Base-by-base conservation (phyloP, 768 basidiomycete genomes). In the Amanita polypyramis region DNA sequence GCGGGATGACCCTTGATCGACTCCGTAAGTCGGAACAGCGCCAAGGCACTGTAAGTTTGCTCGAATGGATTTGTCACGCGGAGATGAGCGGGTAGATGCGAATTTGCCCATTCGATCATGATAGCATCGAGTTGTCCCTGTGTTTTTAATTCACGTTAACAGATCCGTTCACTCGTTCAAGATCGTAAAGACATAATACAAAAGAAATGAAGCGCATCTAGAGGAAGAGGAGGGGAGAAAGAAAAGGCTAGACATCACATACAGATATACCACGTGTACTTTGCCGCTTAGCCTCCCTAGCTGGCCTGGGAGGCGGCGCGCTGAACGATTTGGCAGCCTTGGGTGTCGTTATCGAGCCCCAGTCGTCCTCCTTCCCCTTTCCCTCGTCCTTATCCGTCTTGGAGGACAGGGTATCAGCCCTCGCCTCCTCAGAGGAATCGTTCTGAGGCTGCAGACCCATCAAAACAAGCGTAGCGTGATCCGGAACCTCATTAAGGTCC, bases 31-130 rank as follows among this genome's bases (percentile, higher is more conserved):
- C 94, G 84, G 48, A 92, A 79, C 17, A 97, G 75, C 9, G 80
- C 75, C 29, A 94, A 74, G 3, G 94, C 95, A 4, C 67, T 76
- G 65, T 70, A 82, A 19, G 76, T 64, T 37, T 73, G 51, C 4
- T 66, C 68, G 8, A 55, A 45, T 0, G 68, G 53, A 52, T 82
- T 75, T 3, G 55, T 66, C 54, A 88, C 75, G 54, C 78, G 80
- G 7, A 80, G 67, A 2, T 70, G 62, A 6, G 68, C 55, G 1
- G 94, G 89, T 1, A 99, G 72, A 57, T 85, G 82, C 3, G 74
- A 68, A 64, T 99, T 99, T 19, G 90, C 85, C 94, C 94, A 98
- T 29, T 82, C 78, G 23, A 97, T 70, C 19, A 93, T 20, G 70
- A n/a, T 59, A 64, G 2, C 62, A 61, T 43, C 86, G 82, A 5